These are phyloP conservation scores for Zarea fungicola DNA, from an alignment of 2,329 filamentous ascomycete genomes.

Conservation along the genomic window DNA sequence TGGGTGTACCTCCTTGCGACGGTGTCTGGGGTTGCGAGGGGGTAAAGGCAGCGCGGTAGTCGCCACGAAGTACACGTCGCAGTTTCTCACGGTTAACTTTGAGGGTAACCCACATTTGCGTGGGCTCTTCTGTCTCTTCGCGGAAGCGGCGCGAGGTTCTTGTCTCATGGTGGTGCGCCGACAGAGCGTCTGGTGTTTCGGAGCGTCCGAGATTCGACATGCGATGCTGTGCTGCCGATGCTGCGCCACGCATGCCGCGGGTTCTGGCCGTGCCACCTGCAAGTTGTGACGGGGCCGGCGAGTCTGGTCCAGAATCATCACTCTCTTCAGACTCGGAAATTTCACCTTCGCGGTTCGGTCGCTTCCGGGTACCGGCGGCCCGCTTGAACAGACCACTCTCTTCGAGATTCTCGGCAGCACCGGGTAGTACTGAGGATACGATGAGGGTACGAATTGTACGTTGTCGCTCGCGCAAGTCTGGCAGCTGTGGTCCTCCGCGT, in stretches of 20 bases:
- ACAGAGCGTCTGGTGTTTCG: conserved; percentile 75
- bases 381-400: conserved; percentile 85
- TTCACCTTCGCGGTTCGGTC: conserved; percentile 58
- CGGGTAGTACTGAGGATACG: conserved; percentile 87
- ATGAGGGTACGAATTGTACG: conserved; percentile 88
- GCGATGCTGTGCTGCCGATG: conserved; percentile 77
- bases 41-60: conserved; percentile 34
- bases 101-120: conserved; percentile 68
- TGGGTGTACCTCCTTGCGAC: conserved; percentile 26
- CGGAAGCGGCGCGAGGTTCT: conserved; percentile 61
- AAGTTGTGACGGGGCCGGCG: conserved; percentile 71
- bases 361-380: conserved; percentile 55
- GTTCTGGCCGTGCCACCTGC: conserved; percentile 75
- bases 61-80: conserved; percentile 57
- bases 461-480: conserved; percentile 93
- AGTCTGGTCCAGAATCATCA: conserved; percentile 80
- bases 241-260: conserved; percentile 82
- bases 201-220: conserved; percentile 80
- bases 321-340: conserved; percentile 85
- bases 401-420: conserved; percentile 72
- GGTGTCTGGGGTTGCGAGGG: conserved; percentile 33
- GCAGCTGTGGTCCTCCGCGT: conserved; percentile 83
- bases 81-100: conserved; percentile 68
- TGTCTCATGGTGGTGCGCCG: conserved; percentile 72
- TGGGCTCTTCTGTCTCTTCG: conserved; percentile 74